phyloP scores from a whole-genome alignment of 306 rosid species.

The Quercus alba region DNA sequence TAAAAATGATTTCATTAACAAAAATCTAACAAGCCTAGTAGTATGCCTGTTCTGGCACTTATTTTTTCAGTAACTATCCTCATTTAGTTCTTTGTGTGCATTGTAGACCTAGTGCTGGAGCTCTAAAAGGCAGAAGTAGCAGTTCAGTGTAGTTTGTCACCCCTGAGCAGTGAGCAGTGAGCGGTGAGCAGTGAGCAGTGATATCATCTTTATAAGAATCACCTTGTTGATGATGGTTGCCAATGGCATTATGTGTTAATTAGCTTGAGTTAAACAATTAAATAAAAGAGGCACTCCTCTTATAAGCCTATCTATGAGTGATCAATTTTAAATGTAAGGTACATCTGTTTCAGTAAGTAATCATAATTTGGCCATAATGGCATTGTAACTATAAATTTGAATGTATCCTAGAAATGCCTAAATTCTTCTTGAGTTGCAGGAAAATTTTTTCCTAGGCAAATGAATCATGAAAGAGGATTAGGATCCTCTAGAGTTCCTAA shows the following conservation, averaged over 20 bases:
- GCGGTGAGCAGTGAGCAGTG: conserved; percentile 20
- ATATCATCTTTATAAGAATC: conserved; percentile 21
- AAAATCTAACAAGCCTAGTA: neutral
- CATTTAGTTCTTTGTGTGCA: conserved; percentile 18
- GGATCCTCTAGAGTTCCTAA: no score
- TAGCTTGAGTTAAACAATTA: conserved; percentile 20
- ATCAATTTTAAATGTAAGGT: conserved; percentile 25
- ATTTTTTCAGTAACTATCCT: conserved; percentile 3
- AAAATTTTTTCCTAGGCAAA: neutral
- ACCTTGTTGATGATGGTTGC: conserved; percentile 28
- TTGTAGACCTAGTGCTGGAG: conserved; percentile 82
- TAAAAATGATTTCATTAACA: neutral
- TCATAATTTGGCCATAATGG: neutral
- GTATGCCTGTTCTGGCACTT: neutral
- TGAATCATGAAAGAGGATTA: no score
- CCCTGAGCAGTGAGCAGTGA: neutral
- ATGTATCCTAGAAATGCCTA: neutral
- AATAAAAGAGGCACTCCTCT: conserved; percentile 46
- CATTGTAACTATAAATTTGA: neutral
- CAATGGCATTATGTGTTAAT: conserved; percentile 17
- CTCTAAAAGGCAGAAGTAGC: conserved; percentile 46
- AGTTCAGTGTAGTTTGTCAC: conserved; percentile 11
- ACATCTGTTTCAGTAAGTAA: neutral
- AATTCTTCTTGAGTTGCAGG: neutral
- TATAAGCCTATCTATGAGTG: conserved; percentile 27